phyloP scores from a whole-genome alignment of 2,329 filamentous ascomycete genomes.

The Mycosphaerella sp. region DNA sequence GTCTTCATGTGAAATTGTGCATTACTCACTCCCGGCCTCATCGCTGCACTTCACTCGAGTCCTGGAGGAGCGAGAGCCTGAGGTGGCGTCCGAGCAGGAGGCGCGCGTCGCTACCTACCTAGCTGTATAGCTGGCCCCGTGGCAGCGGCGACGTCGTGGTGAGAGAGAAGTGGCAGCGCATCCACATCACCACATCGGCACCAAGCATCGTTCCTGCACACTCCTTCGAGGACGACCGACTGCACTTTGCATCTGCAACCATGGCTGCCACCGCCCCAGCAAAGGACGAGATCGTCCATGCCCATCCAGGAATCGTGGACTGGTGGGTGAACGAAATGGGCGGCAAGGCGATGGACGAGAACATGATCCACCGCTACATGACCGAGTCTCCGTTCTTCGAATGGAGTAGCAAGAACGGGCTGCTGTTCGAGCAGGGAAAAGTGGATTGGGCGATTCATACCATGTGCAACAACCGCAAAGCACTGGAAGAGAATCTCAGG shows the following conservation, averaged over 20 bases:
- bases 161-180: not conserved
- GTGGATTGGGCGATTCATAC: slow-evolving; percentile 45
- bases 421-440: slow-evolving; percentile 47
- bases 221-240: not conserved
- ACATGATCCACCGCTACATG: slow-evolving; percentile 54
- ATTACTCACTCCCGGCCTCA: too few relatives aligned
- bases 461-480: slow-evolving; percentile 49
- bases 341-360: slow-evolving; percentile 34
- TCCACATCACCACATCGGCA: not conserved
- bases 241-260: not conserved
- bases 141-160: not conserved
- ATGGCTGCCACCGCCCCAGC: slow-evolving; percentile 20
- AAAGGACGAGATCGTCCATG: slow-evolving; percentile 25
- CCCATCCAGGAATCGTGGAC: slow-evolving; percentile 22
- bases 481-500: slow-evolving; percentile 50
- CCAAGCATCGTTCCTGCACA: not conserved
- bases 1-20: too few relatives aligned
- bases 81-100: not conserved
- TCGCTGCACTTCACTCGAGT: not conserved
- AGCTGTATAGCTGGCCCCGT: not conserved
- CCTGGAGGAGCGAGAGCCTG: not conserved
- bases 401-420: slow-evolving; percentile 53
- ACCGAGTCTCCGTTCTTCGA: slow-evolving; percentile 59
- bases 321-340: slow-evolving; percentile 25
- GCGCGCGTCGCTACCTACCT: not conserved